Conservation (phyloP, 441 rosid genomes). For the Jatropha multifida region DNA sequence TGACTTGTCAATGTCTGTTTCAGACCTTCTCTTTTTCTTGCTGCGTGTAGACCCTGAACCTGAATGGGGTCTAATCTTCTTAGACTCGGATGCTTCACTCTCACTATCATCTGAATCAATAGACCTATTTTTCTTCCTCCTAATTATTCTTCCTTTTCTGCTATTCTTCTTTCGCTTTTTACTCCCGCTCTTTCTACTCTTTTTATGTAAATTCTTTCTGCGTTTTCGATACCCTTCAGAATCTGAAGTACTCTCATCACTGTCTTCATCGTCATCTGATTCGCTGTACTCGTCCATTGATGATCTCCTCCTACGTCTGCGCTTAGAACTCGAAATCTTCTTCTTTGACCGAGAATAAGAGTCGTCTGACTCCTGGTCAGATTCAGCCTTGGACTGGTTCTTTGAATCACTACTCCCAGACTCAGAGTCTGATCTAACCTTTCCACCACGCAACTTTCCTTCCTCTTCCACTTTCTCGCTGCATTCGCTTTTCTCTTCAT, state of each 20-base stretch:
- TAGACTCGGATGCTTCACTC: constrained; percentile 41
- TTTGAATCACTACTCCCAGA: constrained; percentile 14
- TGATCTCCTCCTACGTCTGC: constrained; percentile 34
- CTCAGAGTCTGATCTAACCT: constrained; percentile 19
- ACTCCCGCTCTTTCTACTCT: constrained; percentile 31
- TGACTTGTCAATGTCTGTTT: constrained; percentile 36
- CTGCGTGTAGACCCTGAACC: constrained; percentile 30
- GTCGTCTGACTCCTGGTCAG: constrained; percentile 35
- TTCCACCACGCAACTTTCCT: constrained; percentile 23
- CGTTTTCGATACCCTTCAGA: constrained; percentile 47
- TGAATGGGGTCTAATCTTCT: constrained; percentile 37
- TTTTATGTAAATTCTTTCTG: constrained; percentile 44
- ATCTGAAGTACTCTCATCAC: constrained; percentile 36
- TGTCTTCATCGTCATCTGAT: constrained; percentile 45
- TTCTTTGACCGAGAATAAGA: constrained; percentile 17
- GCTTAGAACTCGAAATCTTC: constrained; percentile 35
- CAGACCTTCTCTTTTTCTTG: constrained; percentile 40
- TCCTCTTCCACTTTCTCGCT: constrained; percentile 38
- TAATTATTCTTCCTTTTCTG: constrained; percentile 34
- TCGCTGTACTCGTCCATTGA: constrained; percentile 36
- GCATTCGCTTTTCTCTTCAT: constrained; percentile 33
- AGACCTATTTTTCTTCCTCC: constrained; percentile 41
- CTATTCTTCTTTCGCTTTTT: constrained; percentile 25
- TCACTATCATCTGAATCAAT: constrained; percentile 56
- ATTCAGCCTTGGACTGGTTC: constrained; percentile 16